Percentiles rank a stretch among this genome's conserved stretches.
phyloP scores from a whole-genome alignment of 495 filamentous ascomycete species.

The Aspergillus incahuasiensis region DNA sequence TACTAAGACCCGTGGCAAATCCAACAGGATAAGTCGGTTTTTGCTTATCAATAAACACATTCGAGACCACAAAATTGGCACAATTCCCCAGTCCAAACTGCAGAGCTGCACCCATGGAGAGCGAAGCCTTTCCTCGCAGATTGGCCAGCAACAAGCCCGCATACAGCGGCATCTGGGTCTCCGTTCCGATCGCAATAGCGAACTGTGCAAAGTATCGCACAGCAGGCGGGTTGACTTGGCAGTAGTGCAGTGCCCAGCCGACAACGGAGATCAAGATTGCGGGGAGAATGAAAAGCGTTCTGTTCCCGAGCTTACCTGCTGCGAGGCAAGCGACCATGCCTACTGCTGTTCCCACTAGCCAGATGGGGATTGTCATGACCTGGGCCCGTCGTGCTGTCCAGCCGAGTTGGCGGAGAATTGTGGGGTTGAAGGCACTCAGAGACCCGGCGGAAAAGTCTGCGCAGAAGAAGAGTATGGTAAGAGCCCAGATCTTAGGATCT shows the following conservation, averaged over 20 bases:
- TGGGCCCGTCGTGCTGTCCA: not conserved
- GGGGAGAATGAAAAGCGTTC: not conserved
- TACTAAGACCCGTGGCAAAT: not conserved
- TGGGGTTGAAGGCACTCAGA: not conserved
- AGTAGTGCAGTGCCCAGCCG: not conserved
- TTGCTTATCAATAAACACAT: not conserved
- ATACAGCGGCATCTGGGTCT: not conserved
- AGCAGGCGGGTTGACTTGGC: not conserved
- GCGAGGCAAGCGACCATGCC: not conserved
- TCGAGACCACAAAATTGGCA: not conserved
- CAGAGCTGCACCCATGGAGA: not conserved
- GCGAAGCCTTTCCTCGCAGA: not conserved
- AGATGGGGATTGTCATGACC: not conserved
- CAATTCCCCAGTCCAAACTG: conserved; percentile 1
- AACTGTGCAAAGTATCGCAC: not conserved
- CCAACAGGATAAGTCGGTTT: not conserved
- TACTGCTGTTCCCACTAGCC: not conserved
- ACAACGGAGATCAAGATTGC: not conserved
- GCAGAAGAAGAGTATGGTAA: not conserved
- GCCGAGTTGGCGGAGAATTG: not conserved
- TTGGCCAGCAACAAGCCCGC: not conserved
- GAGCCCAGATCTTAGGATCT: not conserved
- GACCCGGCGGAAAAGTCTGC: not conserved
- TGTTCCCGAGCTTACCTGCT: not conserved
- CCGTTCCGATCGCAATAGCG: not conserved